These are phyloP conservation scores for Cyamopsis tetragonoloba DNA, from an alignment of 306 rosid genomes.

Conservation along the genomic window DNA sequence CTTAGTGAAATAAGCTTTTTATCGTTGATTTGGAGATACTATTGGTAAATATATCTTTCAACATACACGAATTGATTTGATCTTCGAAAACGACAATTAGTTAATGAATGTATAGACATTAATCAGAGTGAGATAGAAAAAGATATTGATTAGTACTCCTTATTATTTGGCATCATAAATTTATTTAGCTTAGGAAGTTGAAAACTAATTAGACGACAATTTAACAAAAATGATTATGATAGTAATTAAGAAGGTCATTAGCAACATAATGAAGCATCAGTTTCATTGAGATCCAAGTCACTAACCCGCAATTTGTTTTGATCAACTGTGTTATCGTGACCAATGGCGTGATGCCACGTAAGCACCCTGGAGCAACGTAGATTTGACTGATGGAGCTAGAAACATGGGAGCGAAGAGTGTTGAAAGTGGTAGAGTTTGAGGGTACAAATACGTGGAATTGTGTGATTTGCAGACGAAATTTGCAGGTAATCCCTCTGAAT, in stretches of 20 bases:
- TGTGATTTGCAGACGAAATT: slow-evolving; percentile 31
- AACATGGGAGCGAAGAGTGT: slow-evolving; percentile 35
- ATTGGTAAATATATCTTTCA: too few species aligned
- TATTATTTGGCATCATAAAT: too few species aligned
- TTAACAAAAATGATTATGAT: slow-evolving; percentile 21
- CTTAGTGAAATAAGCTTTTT: too few species aligned
- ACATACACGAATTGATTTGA: too few species aligned
- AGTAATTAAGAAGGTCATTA: slow-evolving; percentile 7
- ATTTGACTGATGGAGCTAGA: slow-evolving; percentile 26
- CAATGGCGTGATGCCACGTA: slow-evolving; percentile 37
- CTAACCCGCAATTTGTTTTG: neutral
- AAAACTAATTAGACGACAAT: slow-evolving; percentile 15
- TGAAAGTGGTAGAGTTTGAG: slow-evolving; percentile 12
- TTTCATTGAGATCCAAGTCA: slow-evolving; percentile 32
- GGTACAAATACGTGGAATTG: slow-evolving; percentile 31
- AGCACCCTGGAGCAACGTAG: neutral
- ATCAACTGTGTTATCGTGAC: slow-evolving; percentile 7
- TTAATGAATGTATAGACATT: too few species aligned
- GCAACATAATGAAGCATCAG: slow-evolving; percentile 21
- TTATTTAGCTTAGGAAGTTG: slow-evolving; percentile 11
- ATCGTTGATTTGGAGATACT: too few species aligned
- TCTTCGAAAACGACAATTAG: too few species aligned
- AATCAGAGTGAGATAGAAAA: too few species aligned
- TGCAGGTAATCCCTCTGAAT: neutral
- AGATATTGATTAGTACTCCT: too few species aligned